Evolutionary conservation across 2,329 filamentous ascomycete species (phyloP), one percentile per base, ranked within the genome.

Genomic region (Penicillium decumbens): DNA sequence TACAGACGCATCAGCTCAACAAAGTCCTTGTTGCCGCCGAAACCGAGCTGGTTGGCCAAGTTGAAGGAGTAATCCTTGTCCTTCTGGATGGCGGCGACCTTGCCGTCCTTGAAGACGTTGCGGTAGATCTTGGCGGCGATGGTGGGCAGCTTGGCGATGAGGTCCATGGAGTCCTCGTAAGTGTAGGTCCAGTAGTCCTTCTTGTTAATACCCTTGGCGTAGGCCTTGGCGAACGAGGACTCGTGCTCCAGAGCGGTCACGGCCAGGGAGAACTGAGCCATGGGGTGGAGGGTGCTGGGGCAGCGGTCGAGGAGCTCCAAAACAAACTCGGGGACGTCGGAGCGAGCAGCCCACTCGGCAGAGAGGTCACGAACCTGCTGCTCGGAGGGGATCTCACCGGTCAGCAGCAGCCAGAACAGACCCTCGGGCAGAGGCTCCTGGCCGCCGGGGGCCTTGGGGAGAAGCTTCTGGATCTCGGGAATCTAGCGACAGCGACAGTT

Each of bases 21-120:
- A 67, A 98, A 98, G 81, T 97, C 92, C 67, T 83, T 80, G 84
- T 98, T 97, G 68, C 87, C 84, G 66, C 88, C 88, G 74, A 93
- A 98, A 68, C 93, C 93, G 65, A 98, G 89, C 84, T 95, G 90
- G 85, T 97, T 97, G 77, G 93, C 91, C 74, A 98, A 88, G 87
- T 98, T 98, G 88, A 87, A 98, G 66, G 86, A 83, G 81, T 96
- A 98, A 74, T 98, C 93, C 88, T 97, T 93, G 80, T 97, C 92
- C 83, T 95, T 95, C 82, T 97, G 86, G 73, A 95, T 83, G 48
- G 90, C 74, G 54, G 89, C 88, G 63, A 98, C 92, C 86, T 97
- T 97, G 79, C 93, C 93, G 71, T 95, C 93, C 85, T 97, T 96
- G 89, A 95, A 98, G 74, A 97, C 87, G 76, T 98, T 98, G 81